A percentile compares a stretch with the other conserved stretches of the same genome.
phyloP scores from a whole-genome alignment of 768 basidiomycete genomes.

The Russula emetica region DNA sequence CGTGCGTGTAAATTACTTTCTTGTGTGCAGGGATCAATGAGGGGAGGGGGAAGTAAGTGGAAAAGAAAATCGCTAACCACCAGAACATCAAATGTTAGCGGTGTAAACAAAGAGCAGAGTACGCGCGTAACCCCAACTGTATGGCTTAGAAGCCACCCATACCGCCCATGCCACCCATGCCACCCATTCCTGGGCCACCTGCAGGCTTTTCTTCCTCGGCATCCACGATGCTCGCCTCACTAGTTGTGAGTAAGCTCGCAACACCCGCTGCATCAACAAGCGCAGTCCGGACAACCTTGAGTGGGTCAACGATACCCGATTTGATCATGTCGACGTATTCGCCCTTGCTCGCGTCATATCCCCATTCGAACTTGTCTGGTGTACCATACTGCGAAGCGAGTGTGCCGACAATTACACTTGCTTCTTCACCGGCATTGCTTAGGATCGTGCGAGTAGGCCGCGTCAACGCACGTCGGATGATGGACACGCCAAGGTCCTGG shows the following conservation, averaged over 20 bases:
- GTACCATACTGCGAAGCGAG: conserved; percentile 64
- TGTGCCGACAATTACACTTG: conserved; percentile 87
- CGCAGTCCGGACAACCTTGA: conserved; percentile 93
- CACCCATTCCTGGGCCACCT: conserved; percentile 44
- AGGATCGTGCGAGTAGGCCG: conserved; percentile 86
- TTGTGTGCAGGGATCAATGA: conserved; percentile 3
- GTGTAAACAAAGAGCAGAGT: not conserved
- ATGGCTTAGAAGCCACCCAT: conserved; percentile 47
- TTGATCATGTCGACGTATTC: conserved; percentile 95
- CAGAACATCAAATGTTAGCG: not conserved
- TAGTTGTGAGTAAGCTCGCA: conserved; percentile 89
- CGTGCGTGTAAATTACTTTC: conserved; percentile 23
- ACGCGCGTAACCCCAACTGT: not conserved
- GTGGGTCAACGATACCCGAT: conserved; percentile 90
- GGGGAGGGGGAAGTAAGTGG: not conserved
- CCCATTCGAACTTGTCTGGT: conserved; percentile 76
- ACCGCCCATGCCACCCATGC: conserved; percentile 60
- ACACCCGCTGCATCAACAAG: conserved; percentile 91
- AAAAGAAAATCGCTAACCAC: not conserved
- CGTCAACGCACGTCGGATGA: conserved; percentile 82
- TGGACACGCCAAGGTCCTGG: conserved; percentile 91
- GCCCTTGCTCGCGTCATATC: conserved; percentile 88
- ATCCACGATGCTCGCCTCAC: conserved; percentile 89
- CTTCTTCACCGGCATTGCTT: conserved; percentile 91
- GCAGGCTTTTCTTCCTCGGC: conserved; percentile 74